A percentile compares a stretch with the other conserved stretches of the same genome.
Conservation (phyloP, 148 eudicot species). For the Rhododendron molle region DNA sequence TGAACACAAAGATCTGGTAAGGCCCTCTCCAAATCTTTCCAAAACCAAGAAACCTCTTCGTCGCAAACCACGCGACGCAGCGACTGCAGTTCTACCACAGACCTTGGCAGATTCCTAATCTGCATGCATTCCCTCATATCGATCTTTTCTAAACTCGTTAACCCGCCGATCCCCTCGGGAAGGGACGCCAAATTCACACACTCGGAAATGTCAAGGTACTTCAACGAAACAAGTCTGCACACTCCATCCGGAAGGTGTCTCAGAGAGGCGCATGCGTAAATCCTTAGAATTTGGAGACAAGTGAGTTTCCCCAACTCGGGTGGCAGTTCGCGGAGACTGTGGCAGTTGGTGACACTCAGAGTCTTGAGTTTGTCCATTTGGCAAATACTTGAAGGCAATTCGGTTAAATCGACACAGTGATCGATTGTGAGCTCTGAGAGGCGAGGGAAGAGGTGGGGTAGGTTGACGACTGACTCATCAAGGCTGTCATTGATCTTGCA, state of each 20-base stretch:
- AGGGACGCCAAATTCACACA: constrained; percentile 51
- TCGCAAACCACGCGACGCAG: constrained; percentile 66
- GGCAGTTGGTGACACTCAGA: constrained; percentile 72
- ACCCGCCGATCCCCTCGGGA: constrained; percentile 48
- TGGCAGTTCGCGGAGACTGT: constrained; percentile 55
- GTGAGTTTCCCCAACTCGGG: constrained; percentile 46
- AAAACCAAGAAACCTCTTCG: constrained; percentile 59
- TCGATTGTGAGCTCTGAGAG: constrained; percentile 75
- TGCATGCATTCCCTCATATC: constrained; percentile 76
- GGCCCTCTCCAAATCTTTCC: constrained; percentile 44
- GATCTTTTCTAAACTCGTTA: constrained; percentile 55
- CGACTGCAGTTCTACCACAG: constrained; percentile 28
- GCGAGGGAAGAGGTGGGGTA: constrained; percentile 58
- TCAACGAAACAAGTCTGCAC: constrained; percentile 40
- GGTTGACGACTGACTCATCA: constrained; percentile 32
- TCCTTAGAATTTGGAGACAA: constrained; percentile 48
- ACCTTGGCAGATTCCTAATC: constrained; percentile 44
- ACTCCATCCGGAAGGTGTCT: constrained; percentile 50
- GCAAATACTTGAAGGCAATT: constrained; percentile 52
- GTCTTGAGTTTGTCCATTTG: constrained; percentile 38
- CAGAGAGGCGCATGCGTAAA: constrained; percentile 66
- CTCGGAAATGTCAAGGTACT: constrained; percentile 69
- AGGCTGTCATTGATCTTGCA: constrained; percentile 46
- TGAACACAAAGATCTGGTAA: constrained; percentile 48
- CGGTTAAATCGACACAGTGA: constrained; percentile 56